Percentiles rank a stretch among this genome's conserved stretches.
phyloP scores from a whole-genome alignment of 257 asterid genomes.

The Nicotiana knightiana region DNA sequence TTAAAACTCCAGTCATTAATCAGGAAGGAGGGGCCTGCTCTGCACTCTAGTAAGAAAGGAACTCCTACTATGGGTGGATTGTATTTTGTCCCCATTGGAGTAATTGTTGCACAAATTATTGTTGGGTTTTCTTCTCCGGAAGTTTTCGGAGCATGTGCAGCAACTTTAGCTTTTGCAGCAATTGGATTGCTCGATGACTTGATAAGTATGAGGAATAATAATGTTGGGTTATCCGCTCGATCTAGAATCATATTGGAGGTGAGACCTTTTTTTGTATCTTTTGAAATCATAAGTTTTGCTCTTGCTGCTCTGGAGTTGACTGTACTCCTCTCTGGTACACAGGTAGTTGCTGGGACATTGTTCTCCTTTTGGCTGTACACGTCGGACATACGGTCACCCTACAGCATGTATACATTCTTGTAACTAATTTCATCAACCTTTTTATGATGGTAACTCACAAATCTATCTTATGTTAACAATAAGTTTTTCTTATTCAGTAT shows the following conservation, averaged over 20 bases:
- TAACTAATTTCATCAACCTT: conserved; percentile 62
- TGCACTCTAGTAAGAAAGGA: conserved; percentile 55
- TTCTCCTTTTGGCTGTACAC: conserved; percentile 74
- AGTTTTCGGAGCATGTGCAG: conserved; percentile 66
- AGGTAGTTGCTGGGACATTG: conserved; percentile 66
- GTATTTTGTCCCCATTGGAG: conserved; percentile 73
- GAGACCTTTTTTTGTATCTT: conserved; percentile 14
- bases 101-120: conserved; percentile 62
- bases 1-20: conserved; percentile 46
- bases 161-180: conserved; percentile 60
- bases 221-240: conserved; percentile 48
- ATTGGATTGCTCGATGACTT: conserved; percentile 68
- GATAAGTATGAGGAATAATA: conserved; percentile 34
- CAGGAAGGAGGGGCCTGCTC: conserved; percentile 42
- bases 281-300: neutral
- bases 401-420: conserved; percentile 54
- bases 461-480: conserved; percentile 30
- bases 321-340: conserved; percentile 27
- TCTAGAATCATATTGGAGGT: conserved; percentile 65
- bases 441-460: conserved; percentile 60
- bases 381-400: conserved; percentile 50
- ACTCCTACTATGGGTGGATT: conserved; percentile 88
- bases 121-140: conserved; percentile 66
- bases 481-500: neutral
- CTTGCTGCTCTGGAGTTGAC: conserved; percentile 16